phyloP scores from a whole-genome alignment of 2,329 filamentous ascomycete genomes.

The Ophiostoma fasciatum region DNA sequence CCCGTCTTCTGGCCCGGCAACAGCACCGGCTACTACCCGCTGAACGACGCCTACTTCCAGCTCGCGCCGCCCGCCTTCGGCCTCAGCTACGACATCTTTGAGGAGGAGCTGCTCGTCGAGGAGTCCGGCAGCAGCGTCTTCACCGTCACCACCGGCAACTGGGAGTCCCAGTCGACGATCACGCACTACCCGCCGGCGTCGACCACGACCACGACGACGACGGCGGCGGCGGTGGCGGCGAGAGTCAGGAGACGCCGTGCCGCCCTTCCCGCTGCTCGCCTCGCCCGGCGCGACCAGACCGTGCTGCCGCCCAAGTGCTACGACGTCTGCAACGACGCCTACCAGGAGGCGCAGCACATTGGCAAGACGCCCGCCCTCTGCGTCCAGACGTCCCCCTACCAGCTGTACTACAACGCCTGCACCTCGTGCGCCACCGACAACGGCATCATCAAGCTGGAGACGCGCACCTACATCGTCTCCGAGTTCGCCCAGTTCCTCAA shows the following conservation, averaged over 20 bases:
- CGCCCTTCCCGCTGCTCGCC: background rate
- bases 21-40: conserved; percentile 35
- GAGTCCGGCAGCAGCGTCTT: conserved; percentile 19
- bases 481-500: conserved; percentile 29
- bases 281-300: conserved; percentile 25
- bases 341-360: conserved; percentile 26
- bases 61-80: conserved; percentile 49
- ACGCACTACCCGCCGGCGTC: conserved; percentile 23
- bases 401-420: conserved; percentile 23
- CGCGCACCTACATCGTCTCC: conserved; percentile 21
- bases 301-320: conserved; percentile 35
- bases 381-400: conserved; percentile 25
- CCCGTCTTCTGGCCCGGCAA: conserved; percentile 28
- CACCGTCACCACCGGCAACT: conserved; percentile 40
- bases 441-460: conserved; percentile 15
- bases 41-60: conserved; percentile 45
- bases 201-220: background rate
- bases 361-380: conserved; percentile 38
- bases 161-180: conserved; percentile 34
- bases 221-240: too few species aligned
- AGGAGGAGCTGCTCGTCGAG: conserved; percentile 24
- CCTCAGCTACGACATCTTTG: conserved; percentile 47
- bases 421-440: conserved; percentile 23
- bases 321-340: conserved; percentile 34
- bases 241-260: too few species aligned